Evolutionary conservation across 2,329 filamentous ascomycete genomes (phyloP).

Genomic region (Trichoderma sp.): DNA sequence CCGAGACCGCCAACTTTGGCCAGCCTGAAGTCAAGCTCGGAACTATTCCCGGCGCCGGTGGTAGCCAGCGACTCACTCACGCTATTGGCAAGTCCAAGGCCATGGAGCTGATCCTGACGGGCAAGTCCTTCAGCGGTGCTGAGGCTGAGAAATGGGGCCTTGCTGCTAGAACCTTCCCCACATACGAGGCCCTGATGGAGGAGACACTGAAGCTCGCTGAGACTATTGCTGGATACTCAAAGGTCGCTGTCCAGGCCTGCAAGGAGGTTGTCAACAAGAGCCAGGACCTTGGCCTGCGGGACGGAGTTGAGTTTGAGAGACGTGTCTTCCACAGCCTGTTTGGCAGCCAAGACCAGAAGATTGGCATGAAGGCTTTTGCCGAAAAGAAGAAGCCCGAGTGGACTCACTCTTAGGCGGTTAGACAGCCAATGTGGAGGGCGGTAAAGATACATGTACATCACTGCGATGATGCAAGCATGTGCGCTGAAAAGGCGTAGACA

Average conservation of each 20-base stretch:
- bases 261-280: constrained; percentile 99
- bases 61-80: constrained; percentile 82
- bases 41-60: constrained; percentile 87
- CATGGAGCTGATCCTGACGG: constrained; percentile 90
- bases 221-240: constrained; percentile 84
- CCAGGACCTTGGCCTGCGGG: constrained; percentile 82
- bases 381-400: constrained; percentile 94
- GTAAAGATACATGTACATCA: background rate
- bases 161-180: constrained; percentile 78
- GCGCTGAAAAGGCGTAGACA: background rate
- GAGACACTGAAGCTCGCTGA: constrained; percentile 80
- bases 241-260: constrained; percentile 81
- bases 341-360: constrained; percentile 94
- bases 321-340: constrained; percentile 91
- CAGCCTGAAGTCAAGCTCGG: constrained; percentile 98
- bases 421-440: background rate
- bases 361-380: constrained; percentile 93
- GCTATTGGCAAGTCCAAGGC: constrained; percentile 82
- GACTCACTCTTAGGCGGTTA: constrained; percentile 66
- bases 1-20: constrained; percentile 82
- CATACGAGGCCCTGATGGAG: constrained; percentile 78
- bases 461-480: background rate
- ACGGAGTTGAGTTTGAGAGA: constrained; percentile 94
- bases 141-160: constrained; percentile 91
- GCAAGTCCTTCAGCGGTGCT: constrained; percentile 77